Conservation (phyloP, 768 basidiomycete species). For the Pilatotrama ljubarskyi region DNA sequence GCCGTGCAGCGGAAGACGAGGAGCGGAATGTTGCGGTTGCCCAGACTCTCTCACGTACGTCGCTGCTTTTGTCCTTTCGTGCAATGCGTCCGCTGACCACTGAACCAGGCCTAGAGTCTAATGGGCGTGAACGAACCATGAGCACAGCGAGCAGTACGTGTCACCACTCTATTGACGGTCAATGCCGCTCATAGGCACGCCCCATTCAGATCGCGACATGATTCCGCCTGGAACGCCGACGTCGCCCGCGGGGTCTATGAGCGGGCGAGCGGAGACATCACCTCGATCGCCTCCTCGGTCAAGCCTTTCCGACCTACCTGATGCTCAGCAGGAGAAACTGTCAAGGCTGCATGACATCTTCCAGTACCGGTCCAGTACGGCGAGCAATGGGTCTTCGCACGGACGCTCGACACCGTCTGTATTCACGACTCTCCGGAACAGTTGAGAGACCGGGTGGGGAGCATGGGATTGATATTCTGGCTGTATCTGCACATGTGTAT, state of each 20-base stretch:
- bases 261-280: conserved; percentile 25
- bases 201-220: conserved; percentile 2
- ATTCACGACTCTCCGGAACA: conserved; percentile 10
- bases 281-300: conserved; percentile 34
- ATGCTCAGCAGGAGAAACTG: conserved; percentile 57
- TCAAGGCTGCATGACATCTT: conserved; percentile 80
- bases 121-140: conserved; percentile 40
- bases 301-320: conserved; percentile 31
- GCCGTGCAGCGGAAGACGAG: conserved; percentile 83
- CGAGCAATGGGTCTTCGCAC: conserved; percentile 44
- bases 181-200: background rate
- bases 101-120: conserved; percentile 62
- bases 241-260: conserved; percentile 19
- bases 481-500: conserved; percentile 22
- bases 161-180: background rate
- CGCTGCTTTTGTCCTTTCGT: background rate
- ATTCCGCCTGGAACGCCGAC: conserved; percentile 21
- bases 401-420: conserved; percentile 23
- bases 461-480: conserved; percentile 10
- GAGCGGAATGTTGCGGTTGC: conserved; percentile 80
- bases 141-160: conserved; percentile 24
- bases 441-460: background rate
- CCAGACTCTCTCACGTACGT: conserved; percentile 79
- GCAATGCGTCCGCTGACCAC: background rate
- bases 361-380: conserved; percentile 74